phyloP scores from a whole-genome alignment of 352 stramenopile species.

The Globisporangium canariense region DNA sequence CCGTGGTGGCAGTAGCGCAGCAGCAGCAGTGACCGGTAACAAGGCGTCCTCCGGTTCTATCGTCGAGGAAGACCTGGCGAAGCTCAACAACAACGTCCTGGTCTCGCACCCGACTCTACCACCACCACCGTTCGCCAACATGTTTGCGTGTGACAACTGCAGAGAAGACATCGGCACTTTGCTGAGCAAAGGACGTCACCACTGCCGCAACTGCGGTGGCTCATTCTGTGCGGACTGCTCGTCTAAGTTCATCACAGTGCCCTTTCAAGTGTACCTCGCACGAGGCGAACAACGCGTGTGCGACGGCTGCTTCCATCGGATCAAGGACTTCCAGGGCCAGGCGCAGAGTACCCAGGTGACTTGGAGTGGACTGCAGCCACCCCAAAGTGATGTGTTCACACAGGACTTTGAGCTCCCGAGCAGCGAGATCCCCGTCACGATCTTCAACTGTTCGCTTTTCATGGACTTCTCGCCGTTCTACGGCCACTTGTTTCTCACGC shows the following conservation, averaged over 20 bases:
- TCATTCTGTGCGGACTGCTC: constrained; percentile 73
- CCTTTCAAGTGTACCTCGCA: constrained; percentile 54
- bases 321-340: constrained; percentile 69
- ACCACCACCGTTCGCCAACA: constrained; percentile 70
- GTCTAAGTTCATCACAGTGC: constrained; percentile 46
- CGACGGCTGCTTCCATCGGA: constrained; percentile 68
- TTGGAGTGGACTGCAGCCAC: constrained; percentile 59
- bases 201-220: constrained; percentile 78
- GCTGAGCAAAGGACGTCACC: constrained; percentile 63
- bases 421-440: constrained; percentile 45
- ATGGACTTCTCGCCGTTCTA: constrained; percentile 68
- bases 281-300: constrained; percentile 69
- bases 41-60: constrained; percentile 34
- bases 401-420: constrained; percentile 43
- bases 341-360: constrained; percentile 52
- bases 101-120: constrained; percentile 52
- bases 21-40: background rate
- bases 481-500: constrained; percentile 68
- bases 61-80: constrained; percentile 46
- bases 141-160: constrained; percentile 73
- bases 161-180: constrained; percentile 71
- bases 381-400: constrained; percentile 26
- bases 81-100: constrained; percentile 34
- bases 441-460: constrained; percentile 81
- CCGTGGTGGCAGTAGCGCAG: constrained; percentile 13